Evolutionary conservation across 2,329 filamentous ascomycete species (phyloP).

Genomic region (Chrysoporthe austroafricana): DNA sequence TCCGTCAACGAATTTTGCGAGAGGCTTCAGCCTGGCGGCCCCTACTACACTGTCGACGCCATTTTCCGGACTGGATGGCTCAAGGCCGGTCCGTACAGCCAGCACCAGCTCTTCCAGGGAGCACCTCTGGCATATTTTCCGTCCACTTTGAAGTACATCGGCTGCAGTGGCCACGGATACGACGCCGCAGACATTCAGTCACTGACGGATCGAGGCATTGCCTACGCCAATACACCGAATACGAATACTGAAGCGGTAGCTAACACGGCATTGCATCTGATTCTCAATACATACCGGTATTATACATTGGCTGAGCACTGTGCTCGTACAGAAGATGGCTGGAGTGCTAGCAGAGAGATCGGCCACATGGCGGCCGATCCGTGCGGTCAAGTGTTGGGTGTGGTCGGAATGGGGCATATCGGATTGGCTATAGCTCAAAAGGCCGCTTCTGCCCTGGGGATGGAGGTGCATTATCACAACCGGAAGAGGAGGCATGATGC

Average conservation of each 20-base stretch:
- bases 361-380: constrained; percentile 34
- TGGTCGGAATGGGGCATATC: constrained; percentile 42
- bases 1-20: constrained; percentile 32
- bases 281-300: constrained; percentile 34
- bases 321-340: constrained; percentile 29
- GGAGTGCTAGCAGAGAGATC: constrained; percentile 28
- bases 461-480: constrained; percentile 39
- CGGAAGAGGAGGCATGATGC: constrained; percentile 25
- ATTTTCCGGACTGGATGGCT: constrained; percentile 40
- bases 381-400: constrained; percentile 35
- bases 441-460: constrained; percentile 36
- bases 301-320: constrained; percentile 34
- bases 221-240: constrained; percentile 38
- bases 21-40: constrained; percentile 35
- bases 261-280: constrained; percentile 35
- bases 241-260: constrained; percentile 37
- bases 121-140: constrained; percentile 31
- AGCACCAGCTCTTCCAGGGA: constrained; percentile 35
- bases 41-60: constrained; percentile 36
- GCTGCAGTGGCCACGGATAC: constrained; percentile 36
- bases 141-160: constrained; percentile 32
- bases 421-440: constrained; percentile 38
- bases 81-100: constrained; percentile 37
- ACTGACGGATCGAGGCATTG: constrained; percentile 34
- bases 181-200: constrained; percentile 35